Percentiles rank a stretch among this genome's conserved stretches.
Conservation (phyloP, 345 rosid genomes). For the Salix suchowensis region DNA sequence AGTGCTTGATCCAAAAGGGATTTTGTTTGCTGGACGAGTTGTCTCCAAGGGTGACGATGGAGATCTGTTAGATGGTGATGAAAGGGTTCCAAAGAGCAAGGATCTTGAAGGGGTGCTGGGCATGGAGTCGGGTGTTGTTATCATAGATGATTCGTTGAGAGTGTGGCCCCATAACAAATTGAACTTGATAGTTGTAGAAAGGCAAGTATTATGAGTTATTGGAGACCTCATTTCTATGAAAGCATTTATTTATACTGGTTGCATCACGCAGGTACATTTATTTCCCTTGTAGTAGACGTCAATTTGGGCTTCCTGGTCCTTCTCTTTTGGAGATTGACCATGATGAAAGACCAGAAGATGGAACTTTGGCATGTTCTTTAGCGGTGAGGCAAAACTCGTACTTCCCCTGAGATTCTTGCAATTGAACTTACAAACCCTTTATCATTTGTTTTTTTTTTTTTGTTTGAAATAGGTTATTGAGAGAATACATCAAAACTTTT, state of each 20-base stretch:
- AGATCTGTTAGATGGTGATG: conserved; percentile 77
- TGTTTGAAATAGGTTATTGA: conserved; percentile 68
- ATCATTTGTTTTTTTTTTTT: neutral
- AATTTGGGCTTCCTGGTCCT: conserved; percentile 93
- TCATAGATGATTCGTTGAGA: conserved; percentile 91
- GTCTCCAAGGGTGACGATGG: conserved; percentile 96
- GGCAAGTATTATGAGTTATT: conserved; percentile 34
- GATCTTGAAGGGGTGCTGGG: conserved; percentile 99
- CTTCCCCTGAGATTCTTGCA: neutral
- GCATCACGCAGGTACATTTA: conserved; percentile 67
- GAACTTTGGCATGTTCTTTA: conserved; percentile 90
- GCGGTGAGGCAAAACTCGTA: conserved; percentile 51
- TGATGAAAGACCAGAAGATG: conserved; percentile 95
- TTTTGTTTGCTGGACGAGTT: conserved; percentile 86
- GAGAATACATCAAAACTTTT: conserved; percentile 70
- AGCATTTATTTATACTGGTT: neutral
- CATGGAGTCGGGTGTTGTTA: conserved; percentile 94
- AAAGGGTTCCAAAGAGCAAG: conserved; percentile 86
- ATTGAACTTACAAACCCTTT: neutral
- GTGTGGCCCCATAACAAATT: conserved; percentile 96
- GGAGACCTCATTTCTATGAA: neutral
- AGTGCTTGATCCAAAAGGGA: conserved; percentile 88
- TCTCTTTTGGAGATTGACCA: conserved; percentile 97
- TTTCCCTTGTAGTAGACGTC: conserved; percentile 96
- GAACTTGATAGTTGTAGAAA: conserved; percentile 91